Conservation (phyloP, 2,329 filamentous ascomycete genomes). For the Harringtonia lauricola region DNA sequence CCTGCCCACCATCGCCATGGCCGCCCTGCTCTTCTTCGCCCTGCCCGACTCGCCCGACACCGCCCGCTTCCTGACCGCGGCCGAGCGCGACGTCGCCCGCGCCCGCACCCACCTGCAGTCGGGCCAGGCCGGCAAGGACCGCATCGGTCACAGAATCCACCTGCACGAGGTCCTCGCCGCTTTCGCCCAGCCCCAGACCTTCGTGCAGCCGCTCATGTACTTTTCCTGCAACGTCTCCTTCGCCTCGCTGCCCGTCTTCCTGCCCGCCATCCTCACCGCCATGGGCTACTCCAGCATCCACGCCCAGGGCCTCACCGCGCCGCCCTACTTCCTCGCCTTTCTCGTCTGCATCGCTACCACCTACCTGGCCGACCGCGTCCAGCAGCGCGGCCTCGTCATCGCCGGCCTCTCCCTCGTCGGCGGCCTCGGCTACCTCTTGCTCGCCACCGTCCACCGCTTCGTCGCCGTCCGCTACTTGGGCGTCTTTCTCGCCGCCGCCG, state of each 20-base stretch:
- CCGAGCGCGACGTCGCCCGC: constrained; percentile 47
- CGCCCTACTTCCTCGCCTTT: constrained; percentile 59
- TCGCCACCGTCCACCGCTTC: constrained; percentile 42
- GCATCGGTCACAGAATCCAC: constrained; percentile 29
- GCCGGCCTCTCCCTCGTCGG: constrained; percentile 43
- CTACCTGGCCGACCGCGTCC: constrained; percentile 52
- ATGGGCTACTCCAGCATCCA: constrained; percentile 59
- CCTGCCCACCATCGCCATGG: constrained; percentile 44
- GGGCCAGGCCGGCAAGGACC: constrained; percentile 34
- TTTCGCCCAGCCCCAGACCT: constrained; percentile 36
- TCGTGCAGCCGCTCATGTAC: constrained; percentile 28
- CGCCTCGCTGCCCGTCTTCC: constrained; percentile 43
- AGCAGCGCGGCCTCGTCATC: constrained; percentile 53
- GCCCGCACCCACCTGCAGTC: constrained; percentile 40
- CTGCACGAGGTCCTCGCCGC: constrained; percentile 34
- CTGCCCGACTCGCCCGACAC: constrained; percentile 40
- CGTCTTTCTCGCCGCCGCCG: constrained; percentile 32
- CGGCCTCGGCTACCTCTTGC: constrained; percentile 52
- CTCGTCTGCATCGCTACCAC: constrained; percentile 49
- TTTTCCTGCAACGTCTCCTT: constrained; percentile 27
- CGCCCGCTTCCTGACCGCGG: constrained; percentile 41
- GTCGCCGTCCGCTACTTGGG: constrained; percentile 33
- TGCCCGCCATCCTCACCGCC: constrained; percentile 49
- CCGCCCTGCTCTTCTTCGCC: constrained; percentile 41
- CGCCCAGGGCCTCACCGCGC: constrained; percentile 62